phyloP scores from a whole-genome alignment of 441 rosid species.

The Caryocar brasiliense region DNA sequence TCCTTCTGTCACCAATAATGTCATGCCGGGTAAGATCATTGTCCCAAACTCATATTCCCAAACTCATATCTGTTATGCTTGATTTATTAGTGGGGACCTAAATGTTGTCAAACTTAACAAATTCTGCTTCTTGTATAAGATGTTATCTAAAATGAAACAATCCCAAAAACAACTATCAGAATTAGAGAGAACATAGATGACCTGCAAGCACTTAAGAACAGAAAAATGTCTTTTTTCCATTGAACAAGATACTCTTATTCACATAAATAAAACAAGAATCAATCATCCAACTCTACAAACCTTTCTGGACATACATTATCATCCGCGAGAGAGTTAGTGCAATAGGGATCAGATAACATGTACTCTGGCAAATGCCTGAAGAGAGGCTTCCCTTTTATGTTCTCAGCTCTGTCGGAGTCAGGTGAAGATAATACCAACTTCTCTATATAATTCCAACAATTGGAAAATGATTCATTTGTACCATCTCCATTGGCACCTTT shows the following conservation, averaged over 20 bases:
- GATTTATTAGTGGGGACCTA: too few species aligned
- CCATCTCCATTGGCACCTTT: conserved; percentile 19
- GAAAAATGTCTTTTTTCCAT: neutral
- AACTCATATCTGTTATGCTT: too few species aligned
- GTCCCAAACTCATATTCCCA: too few species aligned
- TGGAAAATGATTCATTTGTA: conserved; percentile 18
- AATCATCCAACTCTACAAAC: conserved; percentile 13
- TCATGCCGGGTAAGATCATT: too few species aligned
- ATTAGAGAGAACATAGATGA: neutral
- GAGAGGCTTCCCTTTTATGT: conserved; percentile 12
- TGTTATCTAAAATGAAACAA: too few species aligned
- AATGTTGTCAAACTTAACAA: too few species aligned
- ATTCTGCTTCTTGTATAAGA: too few species aligned
- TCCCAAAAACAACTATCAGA: too few species aligned
- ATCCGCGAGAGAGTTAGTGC: conserved; percentile 7
- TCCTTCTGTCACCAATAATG: too few species aligned
- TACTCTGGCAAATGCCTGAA: conserved; percentile 10
- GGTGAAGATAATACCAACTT: conserved; percentile 14
- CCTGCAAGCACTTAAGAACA: neutral
- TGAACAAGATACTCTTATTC: neutral
- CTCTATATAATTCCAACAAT: conserved; percentile 17
- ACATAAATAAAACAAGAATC: neutral
- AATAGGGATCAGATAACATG: conserved; percentile 15
- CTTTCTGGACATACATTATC: conserved; percentile 26
- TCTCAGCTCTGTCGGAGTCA: conserved; percentile 24